Conservation (phyloP, 805 yeast species). For the Metschnikowia reukaufii region DNA sequence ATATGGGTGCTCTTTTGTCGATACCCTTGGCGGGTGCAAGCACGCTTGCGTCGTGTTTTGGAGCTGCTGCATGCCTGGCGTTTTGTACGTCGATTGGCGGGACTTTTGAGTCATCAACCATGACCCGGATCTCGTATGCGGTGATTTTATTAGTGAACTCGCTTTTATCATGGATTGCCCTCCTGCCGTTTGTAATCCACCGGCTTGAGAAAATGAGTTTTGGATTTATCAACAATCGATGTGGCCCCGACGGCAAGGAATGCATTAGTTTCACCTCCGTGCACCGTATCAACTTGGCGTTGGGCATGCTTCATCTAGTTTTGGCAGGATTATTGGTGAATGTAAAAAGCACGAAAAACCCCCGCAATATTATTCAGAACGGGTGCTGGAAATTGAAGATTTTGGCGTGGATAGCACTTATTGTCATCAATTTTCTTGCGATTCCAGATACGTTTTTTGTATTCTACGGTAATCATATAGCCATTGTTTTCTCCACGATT, state of each 20-base stretch:
- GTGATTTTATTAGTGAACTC: conserved; percentile 73
- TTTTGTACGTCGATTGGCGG: conserved; percentile 54
- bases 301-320: conserved; percentile 74
- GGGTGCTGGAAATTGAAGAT: conserved; percentile 88
- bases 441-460: conserved; percentile 87
- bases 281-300: conserved; percentile 85
- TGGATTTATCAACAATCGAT: conserved; percentile 67
- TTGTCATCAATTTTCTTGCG: conserved; percentile 60
- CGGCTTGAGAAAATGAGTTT: conserved; percentile 71
- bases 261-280: conserved; percentile 91
- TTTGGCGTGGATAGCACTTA: conserved; percentile 53
- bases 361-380: conserved; percentile 82
- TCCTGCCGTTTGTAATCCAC: conserved; percentile 74
- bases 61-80: conserved; percentile 64
- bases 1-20: conserved; percentile 22
- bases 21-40: conserved; percentile 16
- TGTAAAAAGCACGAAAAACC: conserved; percentile 73
- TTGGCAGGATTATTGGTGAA: conserved; percentile 68
- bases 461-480: conserved; percentile 87
- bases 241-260: conserved; percentile 69
- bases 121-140: conserved; percentile 89
- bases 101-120: conserved; percentile 68
- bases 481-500: conserved; percentile 78
- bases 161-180: conserved; percentile 86
- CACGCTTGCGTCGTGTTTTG: conserved; percentile 21